Conservation (phyloP, 495 filamentous ascomycete genomes). For the Schizothecium vesticola region DNA sequence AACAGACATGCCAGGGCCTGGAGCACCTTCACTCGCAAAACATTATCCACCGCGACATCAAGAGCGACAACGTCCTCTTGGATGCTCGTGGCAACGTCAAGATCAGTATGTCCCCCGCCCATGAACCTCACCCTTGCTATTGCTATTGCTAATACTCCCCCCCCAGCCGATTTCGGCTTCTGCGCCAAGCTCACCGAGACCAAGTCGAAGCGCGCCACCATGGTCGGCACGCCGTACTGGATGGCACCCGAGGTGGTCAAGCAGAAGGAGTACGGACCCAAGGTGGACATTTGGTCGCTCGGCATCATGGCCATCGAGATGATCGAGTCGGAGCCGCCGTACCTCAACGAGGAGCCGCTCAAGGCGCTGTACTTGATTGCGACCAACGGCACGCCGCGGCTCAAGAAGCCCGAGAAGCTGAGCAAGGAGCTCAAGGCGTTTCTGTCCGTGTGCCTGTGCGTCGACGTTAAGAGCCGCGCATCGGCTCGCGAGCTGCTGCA, state of each 20-base stretch:
- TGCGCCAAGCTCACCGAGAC: slow-evolving; percentile 97
- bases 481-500: slow-evolving; percentile 80
- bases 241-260: slow-evolving; percentile 99
- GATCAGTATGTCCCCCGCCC: slow-evolving; percentile 65
- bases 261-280: slow-evolving; percentile 96
- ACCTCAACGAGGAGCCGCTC: slow-evolving; percentile 94
- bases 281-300: slow-evolving; percentile 98
- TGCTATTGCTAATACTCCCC: slow-evolving; percentile 25
- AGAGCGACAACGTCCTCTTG: slow-evolving; percentile 95
- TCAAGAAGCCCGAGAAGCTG: slow-evolving; percentile 96
- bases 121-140: neutral
- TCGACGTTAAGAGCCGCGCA: slow-evolving; percentile 90
- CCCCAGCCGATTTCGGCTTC: slow-evolving; percentile 91
- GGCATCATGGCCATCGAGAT: slow-evolving; percentile 99
- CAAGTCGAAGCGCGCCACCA: slow-evolving; percentile 94
- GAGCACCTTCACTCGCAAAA: slow-evolving; percentile 90
- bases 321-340: slow-evolving; percentile 97
- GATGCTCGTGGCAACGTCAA: slow-evolving; percentile 94
- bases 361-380: slow-evolving; percentile 97
- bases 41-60: slow-evolving; percentile 99
- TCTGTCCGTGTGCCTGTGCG: slow-evolving; percentile 89
- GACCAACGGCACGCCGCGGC: slow-evolving; percentile 90
- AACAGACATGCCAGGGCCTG: slow-evolving; percentile 88
- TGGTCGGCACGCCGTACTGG: slow-evolving; percentile 99
- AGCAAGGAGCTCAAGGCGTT: slow-evolving; percentile 96